Conservation (phyloP, 2,329 filamentous ascomycete genomes). For the Neurospora crassa region DNA sequence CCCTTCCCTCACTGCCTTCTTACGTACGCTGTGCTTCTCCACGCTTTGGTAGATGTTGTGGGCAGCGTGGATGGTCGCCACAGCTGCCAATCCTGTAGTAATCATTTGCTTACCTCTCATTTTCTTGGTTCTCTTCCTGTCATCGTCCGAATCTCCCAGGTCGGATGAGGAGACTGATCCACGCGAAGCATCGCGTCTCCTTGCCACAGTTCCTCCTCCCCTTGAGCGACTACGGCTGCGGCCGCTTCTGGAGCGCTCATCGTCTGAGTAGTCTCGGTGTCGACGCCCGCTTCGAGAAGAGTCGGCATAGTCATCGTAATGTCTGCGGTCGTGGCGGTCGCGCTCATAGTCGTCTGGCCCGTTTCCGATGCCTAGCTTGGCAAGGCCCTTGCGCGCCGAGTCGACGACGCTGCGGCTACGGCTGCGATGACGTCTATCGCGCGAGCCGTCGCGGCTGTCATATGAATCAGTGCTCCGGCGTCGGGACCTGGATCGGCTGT, state of each 20-base stretch:
- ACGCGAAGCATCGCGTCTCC: slow-evolving; percentile 21
- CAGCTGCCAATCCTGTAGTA: slow-evolving; percentile 45
- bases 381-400: slow-evolving; percentile 49
- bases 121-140: slow-evolving; percentile 43
- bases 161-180: slow-evolving; percentile 41
- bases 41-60: slow-evolving; percentile 49
- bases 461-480: slow-evolving; percentile 42
- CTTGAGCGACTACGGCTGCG: slow-evolving; percentile 29
- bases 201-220: slow-evolving; percentile 20
- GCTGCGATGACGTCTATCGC: slow-evolving; percentile 35
- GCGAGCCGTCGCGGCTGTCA: slow-evolving; percentile 32
- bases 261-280: slow-evolving; percentile 31
- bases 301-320: slow-evolving; percentile 22
- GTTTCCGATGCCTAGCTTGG: slow-evolving; percentile 50
- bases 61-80: slow-evolving; percentile 51
- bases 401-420: slow-evolving; percentile 59
- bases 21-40: slow-evolving; percentile 44
- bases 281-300: slow-evolving; percentile 18
- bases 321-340: slow-evolving; percentile 22
- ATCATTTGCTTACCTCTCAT: slow-evolving; percentile 55
- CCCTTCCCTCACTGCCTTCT: slow-evolving; percentile 44
- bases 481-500: slow-evolving; percentile 41
- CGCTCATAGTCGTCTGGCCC: slow-evolving; percentile 29
- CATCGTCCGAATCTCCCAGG: slow-evolving; percentile 48
- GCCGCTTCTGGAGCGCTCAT: slow-evolving; percentile 33